Evolutionary conservation across 2,329 filamentous ascomycete species (phyloP), one percentile per base, ranked within the genome.

Genomic region (Leptosphaerulina australis): DNA sequence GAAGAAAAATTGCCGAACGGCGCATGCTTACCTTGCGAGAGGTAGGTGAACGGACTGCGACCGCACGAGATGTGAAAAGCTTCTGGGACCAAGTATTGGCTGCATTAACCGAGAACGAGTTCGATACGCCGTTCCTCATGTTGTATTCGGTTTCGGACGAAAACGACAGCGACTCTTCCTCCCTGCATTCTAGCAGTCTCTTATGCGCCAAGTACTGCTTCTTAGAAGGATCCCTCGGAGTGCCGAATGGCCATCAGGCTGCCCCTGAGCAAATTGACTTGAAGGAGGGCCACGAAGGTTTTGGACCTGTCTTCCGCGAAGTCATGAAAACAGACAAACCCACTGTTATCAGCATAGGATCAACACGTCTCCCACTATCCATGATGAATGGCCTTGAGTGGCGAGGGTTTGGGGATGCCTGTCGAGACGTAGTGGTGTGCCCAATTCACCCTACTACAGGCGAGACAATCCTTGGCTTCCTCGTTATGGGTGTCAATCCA

Each of bases 21-120:
- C 81, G 89, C 36, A 92, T 93, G 89, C 78, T 90, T 20, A 91
- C 88, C 0, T 74, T 94, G 28, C 82, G 88, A 30, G 88, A 92
- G 66, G 83, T 93, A 34, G 88, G 89, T 39, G 88, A 93, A 70
- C 84, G 82, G 50, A 91, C 88, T 4, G 84, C 87, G 2, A 77
- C 82, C 12, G 88, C 89, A n/a, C 81, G 86, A 37, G 87, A 88
- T 52, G 81, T 92, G 1, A 85, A 84, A 63, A 79, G 78, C 9
- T 93, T 93, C 66, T 94, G 90, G 89, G 76, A 78, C 1, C 81
- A 88, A 59, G 85, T 91, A 2, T 78, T 86, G 30, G 77, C 81
- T 44, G 88, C 88, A 1, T 78, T 93, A 26, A 84, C 88, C 54
- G 86, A 84, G 63, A 92, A 92, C 66, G 85, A 89, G 59, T 80